Evolutionary conservation across 371 early-diverging fungal species (phyloP).

Genomic region (Actinomucor elegans): DNA sequence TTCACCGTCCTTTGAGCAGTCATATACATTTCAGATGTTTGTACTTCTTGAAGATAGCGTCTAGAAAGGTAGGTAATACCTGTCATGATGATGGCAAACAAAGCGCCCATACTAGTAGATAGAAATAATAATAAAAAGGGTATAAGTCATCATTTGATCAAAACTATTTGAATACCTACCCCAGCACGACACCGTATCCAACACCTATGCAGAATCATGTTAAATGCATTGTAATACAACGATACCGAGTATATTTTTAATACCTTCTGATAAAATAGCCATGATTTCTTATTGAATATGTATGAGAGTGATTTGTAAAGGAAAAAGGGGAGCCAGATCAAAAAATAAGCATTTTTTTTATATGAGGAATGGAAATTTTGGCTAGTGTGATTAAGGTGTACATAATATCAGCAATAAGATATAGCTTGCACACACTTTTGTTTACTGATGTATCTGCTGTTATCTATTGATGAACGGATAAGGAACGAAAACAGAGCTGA

Average conservation of each 20-base stretch:
- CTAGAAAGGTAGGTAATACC: conserved; percentile 57
- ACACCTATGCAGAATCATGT: conserved; percentile 13
- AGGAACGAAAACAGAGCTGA: too few relatives aligned
- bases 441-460: too few relatives aligned
- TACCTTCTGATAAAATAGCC: conserved; percentile 39
- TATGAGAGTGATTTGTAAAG: too few relatives aligned
- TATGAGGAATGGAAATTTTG: too few relatives aligned
- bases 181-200: conserved; percentile 42
- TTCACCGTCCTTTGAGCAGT: conserved; percentile 65
- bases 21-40: conserved; percentile 69
- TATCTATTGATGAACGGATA: too few relatives aligned
- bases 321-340: too few relatives aligned
- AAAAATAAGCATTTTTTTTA: too few relatives aligned
- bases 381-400: too few relatives aligned
- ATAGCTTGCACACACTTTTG: too few relatives aligned
- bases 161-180: conserved; percentile 13
- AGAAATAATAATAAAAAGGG: too few relatives aligned
- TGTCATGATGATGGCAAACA: conserved; percentile 64
- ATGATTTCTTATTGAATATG: conserved; percentile 8
- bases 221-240: background rate
- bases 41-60: conserved; percentile 60
- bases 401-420: too few relatives aligned
- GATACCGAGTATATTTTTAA: background rate
- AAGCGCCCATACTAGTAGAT: conserved; percentile 45
- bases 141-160: background rate